Base-by-base conservation (phyloP, 1,139 yeast genomes). In the Geotrichum carabidarum region DNA sequence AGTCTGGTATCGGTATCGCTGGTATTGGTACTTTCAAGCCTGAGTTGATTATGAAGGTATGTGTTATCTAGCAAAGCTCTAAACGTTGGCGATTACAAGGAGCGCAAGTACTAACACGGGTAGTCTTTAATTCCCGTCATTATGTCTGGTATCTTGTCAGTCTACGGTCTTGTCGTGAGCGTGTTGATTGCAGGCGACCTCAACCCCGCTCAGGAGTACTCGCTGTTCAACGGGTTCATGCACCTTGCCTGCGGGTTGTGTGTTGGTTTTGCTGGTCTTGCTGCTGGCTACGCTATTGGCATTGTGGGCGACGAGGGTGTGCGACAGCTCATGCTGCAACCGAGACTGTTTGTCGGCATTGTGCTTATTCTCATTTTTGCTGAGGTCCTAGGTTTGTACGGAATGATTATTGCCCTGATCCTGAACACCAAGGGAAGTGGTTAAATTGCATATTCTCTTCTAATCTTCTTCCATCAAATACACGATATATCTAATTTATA, bases 121-220 rank as follows among this genome's bases (percentile, higher is more conserved):
- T 17, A 52, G 54, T 56, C 58, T 14, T 48, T 56, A 14, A 56
- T 94, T 62, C 99, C 99, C 60, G 99, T 94, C 65, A 86, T 94
- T 77, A 91, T 94, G 97, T 96, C 98, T 61, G 99, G 99, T 87
- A 94, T 94, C 72, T 87, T 94, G 75, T 97, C 99, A 73, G 94
- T 94, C 76, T 94, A 94, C 72, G 99, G 99, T 55, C 80, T 94
- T 71, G 99, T 94, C 60, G 98, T 94, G 60, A 86, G 96, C 27
- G 99, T 94, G 59, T 81, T 94, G 72, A 93, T 94, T 63, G 87
- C 97, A 50, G 93, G 91, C 60, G 61, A 82, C 93, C 49, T 56
- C 17, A 53, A 53, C 42, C 58, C 58, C 30, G 30, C 85, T 91
- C 69, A 85, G 83, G 68, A 96, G 88, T 96, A 93, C 76, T 95